Conservation (phyloP, 768 basidiomycete genomes). For the Mycena vulgaris region DNA sequence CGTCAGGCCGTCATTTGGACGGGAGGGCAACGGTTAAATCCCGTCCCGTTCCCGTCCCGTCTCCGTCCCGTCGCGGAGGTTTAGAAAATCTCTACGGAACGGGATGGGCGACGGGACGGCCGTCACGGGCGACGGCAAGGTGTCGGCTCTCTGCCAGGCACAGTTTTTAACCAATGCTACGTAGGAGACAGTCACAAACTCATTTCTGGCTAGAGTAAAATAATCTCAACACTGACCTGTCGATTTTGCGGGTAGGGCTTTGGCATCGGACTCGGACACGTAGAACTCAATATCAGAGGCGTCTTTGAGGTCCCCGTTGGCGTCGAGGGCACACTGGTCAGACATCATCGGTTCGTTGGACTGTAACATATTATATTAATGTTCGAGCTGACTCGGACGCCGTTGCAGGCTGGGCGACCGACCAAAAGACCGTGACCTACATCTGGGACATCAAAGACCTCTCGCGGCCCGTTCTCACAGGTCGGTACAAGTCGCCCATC, state of each 20-base stretch:
- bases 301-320: too few species aligned
- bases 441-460: too few species aligned
- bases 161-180: background rate
- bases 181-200: background rate
- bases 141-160: background rate
- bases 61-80: constrained; percentile 9
- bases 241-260: constrained; percentile 1
- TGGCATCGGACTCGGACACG: background rate
- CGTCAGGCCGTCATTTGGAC: constrained; percentile 1
- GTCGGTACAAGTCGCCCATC: too few species aligned
- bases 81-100: constrained; percentile 4
- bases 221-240: background rate
- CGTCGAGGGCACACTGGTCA: too few species aligned
- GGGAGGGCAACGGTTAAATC: constrained; percentile 1
- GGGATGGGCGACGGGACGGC: constrained; percentile 17
- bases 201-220: background rate
- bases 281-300: too few species aligned
- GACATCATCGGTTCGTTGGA: too few species aligned
- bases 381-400: too few species aligned
- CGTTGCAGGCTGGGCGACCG: too few species aligned
- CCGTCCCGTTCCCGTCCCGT: constrained; percentile 14
- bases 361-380: too few species aligned
- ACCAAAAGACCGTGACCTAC: too few species aligned
- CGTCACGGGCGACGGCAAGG: background rate
- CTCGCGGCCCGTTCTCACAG: too few species aligned